phyloP scores from a whole-genome alignment of 257 asterid genomes.

The Solanum etuberosum region DNA sequence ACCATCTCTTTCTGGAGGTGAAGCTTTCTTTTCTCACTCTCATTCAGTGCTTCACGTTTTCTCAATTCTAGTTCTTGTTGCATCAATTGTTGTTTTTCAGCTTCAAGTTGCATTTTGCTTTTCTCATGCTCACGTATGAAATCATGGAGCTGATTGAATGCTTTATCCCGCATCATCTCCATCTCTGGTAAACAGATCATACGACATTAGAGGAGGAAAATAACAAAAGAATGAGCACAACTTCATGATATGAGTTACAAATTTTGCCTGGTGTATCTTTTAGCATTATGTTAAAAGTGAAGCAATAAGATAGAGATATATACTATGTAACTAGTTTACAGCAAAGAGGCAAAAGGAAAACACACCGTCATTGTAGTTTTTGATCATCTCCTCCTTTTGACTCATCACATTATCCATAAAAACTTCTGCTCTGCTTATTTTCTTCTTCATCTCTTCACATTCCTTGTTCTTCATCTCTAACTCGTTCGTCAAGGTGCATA shows the following conservation, averaged over 20 bases:
- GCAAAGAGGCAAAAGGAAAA: neutral
- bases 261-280: neutral
- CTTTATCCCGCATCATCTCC: constrained; percentile 4
- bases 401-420: neutral
- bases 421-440: neutral
- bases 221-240: neutral
- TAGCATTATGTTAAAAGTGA: neutral
- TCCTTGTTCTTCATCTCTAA: constrained; percentile 25
- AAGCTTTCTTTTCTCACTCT: constrained; percentile 3
- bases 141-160: neutral
- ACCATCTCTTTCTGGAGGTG: constrained; percentile 6
- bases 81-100: neutral
- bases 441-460: constrained; percentile 27
- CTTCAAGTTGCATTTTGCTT: neutral
- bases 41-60: constrained; percentile 1
- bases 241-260: neutral
- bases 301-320: neutral
- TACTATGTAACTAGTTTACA: neutral
- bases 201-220: neutral
- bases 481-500: constrained; percentile 26
- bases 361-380: constrained; percentile 7
- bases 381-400: constrained; percentile 6
- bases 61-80: neutral
- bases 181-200: neutral
- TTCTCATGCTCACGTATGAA: constrained; percentile 4